Evolutionary conservation across 345 rosid genomes (phyloP), one percentile per base, ranked within the genome.

Genomic region (Mercurialis annua): DNA sequence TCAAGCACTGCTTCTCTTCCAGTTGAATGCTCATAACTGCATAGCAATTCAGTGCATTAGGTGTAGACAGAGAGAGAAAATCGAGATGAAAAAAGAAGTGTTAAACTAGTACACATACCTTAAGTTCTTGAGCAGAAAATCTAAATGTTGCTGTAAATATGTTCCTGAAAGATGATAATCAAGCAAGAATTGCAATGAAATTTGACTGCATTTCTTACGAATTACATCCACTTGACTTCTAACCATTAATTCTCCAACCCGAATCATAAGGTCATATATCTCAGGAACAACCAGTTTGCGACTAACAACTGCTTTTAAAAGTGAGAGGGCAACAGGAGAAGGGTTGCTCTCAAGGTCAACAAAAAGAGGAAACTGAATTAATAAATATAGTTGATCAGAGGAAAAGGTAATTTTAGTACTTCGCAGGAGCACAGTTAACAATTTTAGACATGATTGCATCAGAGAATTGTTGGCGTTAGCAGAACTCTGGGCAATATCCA

Each of bases 1-100:
- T 85, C 92, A 71, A 94, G 92, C 36, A 89, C 97, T 56, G 97
- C 90, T 73, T 84, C 83, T 81, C 97, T 87, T 75, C 99, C 99
- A 72, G 85, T 81, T 71, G 90, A 61, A 86, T 85, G 85, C 73
- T 85, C 87, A 64, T 89, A 94, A 75, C 98, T 93, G 83, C 73
- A 78, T 10, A 70, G 31, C 24, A 57, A 63, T 10, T 54, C 38
- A 74, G 34, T 46, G 64, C 14, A 38, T 44, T 8, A 44, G 15
- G 14, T 5, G 16, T 0, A 58, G 18, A 58, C 17, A 40, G n/a
- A 23, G n/a, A 53, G 58, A 55, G 59, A 29, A 34, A 55, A 9
- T 29, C 1, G 10, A 30, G 17, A 30, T 12, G 21, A 47, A 46
- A 46, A 31, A 33, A 30, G 23, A 21, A 4, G n/a, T 53, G 58